Evolutionary conservation across 1,139 yeast genomes (phyloP).

Genomic region (Candida tetrigidarum): DNA sequence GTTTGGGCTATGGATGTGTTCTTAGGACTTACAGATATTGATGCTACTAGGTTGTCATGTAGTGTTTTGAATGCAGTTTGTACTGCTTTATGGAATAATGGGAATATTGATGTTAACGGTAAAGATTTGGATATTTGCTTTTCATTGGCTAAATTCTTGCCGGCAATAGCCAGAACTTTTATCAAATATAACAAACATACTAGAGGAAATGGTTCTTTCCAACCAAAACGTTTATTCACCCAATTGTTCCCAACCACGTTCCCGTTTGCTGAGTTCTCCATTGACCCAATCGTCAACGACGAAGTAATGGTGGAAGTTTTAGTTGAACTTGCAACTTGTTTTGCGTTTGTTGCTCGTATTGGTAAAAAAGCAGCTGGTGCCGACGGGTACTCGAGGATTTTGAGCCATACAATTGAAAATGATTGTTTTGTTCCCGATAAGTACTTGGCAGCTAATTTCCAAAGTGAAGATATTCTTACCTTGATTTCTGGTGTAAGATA

Average conservation of each 20-base stretch:
- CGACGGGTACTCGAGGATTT: conserved; percentile 41
- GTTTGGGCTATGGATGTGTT: conserved; percentile 69
- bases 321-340: conserved; percentile 67
- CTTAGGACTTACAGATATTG: conserved; percentile 55
- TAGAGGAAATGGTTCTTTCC: conserved; percentile 54
- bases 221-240: conserved; percentile 66
- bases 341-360: conserved; percentile 59
- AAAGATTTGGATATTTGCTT: conserved; percentile 38
- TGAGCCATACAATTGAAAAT: conserved; percentile 27
- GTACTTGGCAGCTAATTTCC: conserved; percentile 40
- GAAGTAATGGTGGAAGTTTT: conserved; percentile 74
- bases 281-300: conserved; percentile 77
- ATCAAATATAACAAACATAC: conserved; percentile 58
- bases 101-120: conserved; percentile 26
- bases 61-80: conserved; percentile 58
- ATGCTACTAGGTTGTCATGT: conserved; percentile 65
- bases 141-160: conserved; percentile 54
- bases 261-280: conserved; percentile 68
- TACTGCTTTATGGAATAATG: conserved; percentile 36
- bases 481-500: conserved; percentile 59
- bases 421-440: conserved; percentile 39
- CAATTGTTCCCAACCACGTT: conserved; percentile 67
- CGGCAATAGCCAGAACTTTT: conserved; percentile 55
- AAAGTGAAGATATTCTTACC: conserved; percentile 49
- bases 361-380: conserved; percentile 52